Percentiles rank a stretch among this genome's conserved stretches.
These are phyloP conservation scores for Phytophthora meadii DNA, from an alignment of 352 stramenopile genomes.

Conservation along the genomic window DNA sequence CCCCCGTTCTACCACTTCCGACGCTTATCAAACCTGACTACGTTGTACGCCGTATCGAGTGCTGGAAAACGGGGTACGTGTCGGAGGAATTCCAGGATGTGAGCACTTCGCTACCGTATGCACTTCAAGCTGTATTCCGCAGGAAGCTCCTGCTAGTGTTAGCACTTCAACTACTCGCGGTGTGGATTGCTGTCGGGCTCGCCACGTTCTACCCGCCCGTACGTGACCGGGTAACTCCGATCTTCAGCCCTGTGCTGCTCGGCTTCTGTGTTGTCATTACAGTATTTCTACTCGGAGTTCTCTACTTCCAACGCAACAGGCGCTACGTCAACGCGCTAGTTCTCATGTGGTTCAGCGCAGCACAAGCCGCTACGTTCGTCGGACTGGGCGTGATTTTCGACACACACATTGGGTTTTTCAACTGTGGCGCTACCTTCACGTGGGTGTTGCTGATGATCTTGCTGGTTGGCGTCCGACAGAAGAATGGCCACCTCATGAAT, in stretches of 20 bases:
- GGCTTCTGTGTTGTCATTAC: conserved; percentile 9
- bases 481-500: conserved; percentile 30
- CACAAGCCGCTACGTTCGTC: conserved; percentile 40
- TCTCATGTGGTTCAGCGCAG: conserved; percentile 40
- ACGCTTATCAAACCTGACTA: conserved; percentile 24
- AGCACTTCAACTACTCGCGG: conserved; percentile 35
- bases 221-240: conserved; percentile 20
- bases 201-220: conserved; percentile 28
- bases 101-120: conserved; percentile 35
- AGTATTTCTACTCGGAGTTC: conserved; percentile 36
- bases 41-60: conserved; percentile 27
- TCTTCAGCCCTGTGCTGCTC: conserved; percentile 21
- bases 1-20: conserved; percentile 27
- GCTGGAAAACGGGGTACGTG: conserved; percentile 22
- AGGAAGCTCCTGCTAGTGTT: conserved; percentile 42
- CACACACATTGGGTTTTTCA: conserved; percentile 50
- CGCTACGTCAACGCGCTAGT: conserved; percentile 40
- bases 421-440: conserved; percentile 43
- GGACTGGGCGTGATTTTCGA: conserved; percentile 38
- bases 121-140: conserved; percentile 39
- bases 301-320: conserved; percentile 39
- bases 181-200: conserved; percentile 34
- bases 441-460: conserved; percentile 40
- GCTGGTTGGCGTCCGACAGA: conserved; percentile 25
- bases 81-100: conserved; percentile 32